Conservation (phyloP, 352 stramenopile species). For the Peronospora destructor region DNA sequence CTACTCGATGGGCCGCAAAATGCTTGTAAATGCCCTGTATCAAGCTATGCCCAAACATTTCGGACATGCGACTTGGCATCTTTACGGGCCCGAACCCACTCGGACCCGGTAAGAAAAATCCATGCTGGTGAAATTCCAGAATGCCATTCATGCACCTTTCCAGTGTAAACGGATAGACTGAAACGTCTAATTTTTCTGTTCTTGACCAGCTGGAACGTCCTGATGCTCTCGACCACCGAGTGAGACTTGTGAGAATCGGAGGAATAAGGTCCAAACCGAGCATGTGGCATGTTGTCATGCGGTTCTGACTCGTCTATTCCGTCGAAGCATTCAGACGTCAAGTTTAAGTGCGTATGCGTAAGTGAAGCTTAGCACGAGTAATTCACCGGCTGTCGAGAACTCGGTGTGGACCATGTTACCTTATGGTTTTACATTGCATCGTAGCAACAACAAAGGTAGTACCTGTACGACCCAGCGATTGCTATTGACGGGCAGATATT, state of each 20-base stretch:
- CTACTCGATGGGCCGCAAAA: constrained; percentile 8
- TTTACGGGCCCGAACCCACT: constrained; percentile 30
- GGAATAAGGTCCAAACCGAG: background rate
- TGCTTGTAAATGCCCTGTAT: constrained; percentile 14
- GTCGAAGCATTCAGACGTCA: background rate
- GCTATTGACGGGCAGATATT: constrained; percentile 5
- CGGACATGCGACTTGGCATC: constrained; percentile 7
- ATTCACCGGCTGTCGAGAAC: constrained; percentile 10
- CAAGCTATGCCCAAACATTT: constrained; percentile 3
- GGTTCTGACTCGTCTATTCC: constrained; percentile 15
- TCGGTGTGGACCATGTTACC: constrained; percentile 9
- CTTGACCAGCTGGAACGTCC: background rate
- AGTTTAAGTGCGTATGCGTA: constrained; percentile 17
- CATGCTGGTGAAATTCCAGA: too few relatives aligned
- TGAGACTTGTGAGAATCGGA: background rate
- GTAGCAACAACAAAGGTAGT: constrained; percentile 23
- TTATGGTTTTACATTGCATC: constrained; percentile 9
- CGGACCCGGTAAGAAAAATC: too few relatives aligned
- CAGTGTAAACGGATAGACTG: too few relatives aligned
- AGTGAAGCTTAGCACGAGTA: constrained; percentile 6
- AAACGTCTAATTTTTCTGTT: constrained; percentile 20
- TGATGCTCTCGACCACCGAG: constrained; percentile 2
- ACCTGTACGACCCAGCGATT: background rate
- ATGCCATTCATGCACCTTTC: too few relatives aligned
- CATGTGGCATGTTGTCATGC: constrained; percentile 10